phyloP scores from a whole-genome alignment of 2,329 filamentous ascomycete species.

The Fusarium tjaetaba region DNA sequence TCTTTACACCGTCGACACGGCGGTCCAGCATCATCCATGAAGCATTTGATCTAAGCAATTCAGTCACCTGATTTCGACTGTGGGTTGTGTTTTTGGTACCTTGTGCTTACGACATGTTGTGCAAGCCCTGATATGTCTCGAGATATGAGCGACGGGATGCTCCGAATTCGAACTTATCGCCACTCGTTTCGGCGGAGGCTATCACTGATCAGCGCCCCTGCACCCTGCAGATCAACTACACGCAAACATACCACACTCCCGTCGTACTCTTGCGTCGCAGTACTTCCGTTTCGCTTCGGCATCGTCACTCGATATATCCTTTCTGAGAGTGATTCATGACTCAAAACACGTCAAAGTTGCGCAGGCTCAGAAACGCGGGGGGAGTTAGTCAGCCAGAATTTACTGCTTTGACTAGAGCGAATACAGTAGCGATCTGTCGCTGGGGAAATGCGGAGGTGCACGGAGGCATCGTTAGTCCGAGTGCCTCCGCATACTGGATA shows the following conservation, averaged over 20 bases:
- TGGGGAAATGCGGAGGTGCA: conserved; percentile 11
- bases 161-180: conserved; percentile 58
- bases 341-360: conserved; percentile 1
- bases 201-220: neutral
- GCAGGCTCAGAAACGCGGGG: conserved; percentile 8
- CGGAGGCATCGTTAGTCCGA: conserved; percentile 5
- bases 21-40: conserved; percentile 53
- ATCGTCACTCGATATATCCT: neutral
- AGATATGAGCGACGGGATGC: conserved; percentile 53
- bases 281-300: conserved; percentile 16
- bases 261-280: neutral
- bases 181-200: conserved; percentile 19
- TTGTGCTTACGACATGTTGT: conserved; percentile 55
- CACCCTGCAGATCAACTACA: neutral
- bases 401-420: neutral
- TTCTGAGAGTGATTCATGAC: neutral
- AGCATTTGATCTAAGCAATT: conserved; percentile 49
- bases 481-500: neutral
- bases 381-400: conserved; percentile 1
- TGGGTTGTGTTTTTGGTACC: too few relatives aligned
- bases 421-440: neutral
- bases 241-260: neutral
- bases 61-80: too few relatives aligned
- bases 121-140: conserved; percentile 53
- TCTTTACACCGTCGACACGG: conserved; percentile 52